Base-by-base conservation (phyloP, 805 yeast species). In the Komagataella mondaviorum region DNA sequence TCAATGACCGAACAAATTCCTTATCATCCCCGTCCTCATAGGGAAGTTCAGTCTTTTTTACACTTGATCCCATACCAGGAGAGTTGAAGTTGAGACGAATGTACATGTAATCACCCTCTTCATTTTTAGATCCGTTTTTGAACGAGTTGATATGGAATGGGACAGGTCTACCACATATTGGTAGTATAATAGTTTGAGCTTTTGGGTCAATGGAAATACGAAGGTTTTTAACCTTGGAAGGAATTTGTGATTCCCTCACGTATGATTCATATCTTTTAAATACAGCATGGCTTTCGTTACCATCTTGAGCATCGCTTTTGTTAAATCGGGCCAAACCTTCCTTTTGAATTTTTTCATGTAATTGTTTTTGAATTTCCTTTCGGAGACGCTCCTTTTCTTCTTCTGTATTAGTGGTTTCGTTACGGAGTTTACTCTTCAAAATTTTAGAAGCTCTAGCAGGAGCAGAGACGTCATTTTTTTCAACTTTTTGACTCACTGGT, bases 141-240 rank as follows among this genome's bases (percentile, higher is more conserved):
- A 86, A 90, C 3, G 97, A 75, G 65, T 88, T 88, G 62, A 91
- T 89, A 65, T 91, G 99, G 74, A 93, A 91, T 22, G 99, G 99
- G 50, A 93, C 98, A 1, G 98, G 97, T 61, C 98, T 77, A 55
- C 99, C 99, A 60, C 84, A 79, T 53, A 91, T 85, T 50, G 99
- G 99, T 53, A 91, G 71, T 54, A 91, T 79, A 52, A 91, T 85
- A 1, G 97, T 86, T 68, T 90, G 96, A 53, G 85, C 78, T 61
- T 86, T 88, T 64, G 80, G 75, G 64, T 91, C 99, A 53, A 93
- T 89, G 63, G 85, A 90, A 54, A 91, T 81, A 62, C 82, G 82
- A 64, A 93, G 73, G 63, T 90, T 96, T 60, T 83, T 80, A 17
- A 89, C 95, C 59, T 78, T 77, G 44, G 72, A 68, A 45, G 99